Base-by-base conservation (phyloP, 2,329 filamentous ascomycete species). In the Metarhizium guizhouense region DNA sequence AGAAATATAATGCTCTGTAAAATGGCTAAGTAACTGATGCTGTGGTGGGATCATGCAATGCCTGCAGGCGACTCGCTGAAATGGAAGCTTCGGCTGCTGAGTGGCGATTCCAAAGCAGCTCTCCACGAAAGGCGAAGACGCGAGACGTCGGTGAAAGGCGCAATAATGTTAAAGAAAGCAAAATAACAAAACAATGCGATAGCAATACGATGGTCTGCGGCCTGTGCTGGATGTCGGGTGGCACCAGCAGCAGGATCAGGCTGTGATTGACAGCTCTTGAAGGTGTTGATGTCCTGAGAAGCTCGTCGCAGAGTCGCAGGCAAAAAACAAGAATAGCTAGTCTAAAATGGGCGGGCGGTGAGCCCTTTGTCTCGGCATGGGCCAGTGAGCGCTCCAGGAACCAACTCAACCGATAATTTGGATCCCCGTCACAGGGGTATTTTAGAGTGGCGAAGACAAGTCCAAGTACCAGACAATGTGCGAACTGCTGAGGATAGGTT, bases 251-350 rank as follows among this genome's bases (percentile, higher is more conserved):
- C 52, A 50, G 55, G 52, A 52, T 52, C 13, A 25, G 30, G 18
- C n/a, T 42, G 45, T 45, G 32, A 36, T 20, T 10, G 36, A 36
- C 36, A 45, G 54, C 30, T 54, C 40, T 20, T 36, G 16, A 48
- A 25, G 34, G 32, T 42, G 42, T 54, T 57, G 59, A 32, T 25
- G 48, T 47, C 56, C 47, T 42, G 40, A 50, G 45, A 56, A 56
- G 56, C 62, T 61, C 34, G 57, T 61, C 49, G 65, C 51, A 52
- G 54, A 55, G 54, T 56, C 36, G 56, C 51, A 54, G 59, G 60
- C 60, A 62, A 57, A 62, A 62, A 55, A 54, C 20, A 54, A 38
- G 25, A 56, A 42, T 20, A 36, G 58, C 43, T 58, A 54, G 54
- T 25, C 38, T 14, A 48, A 57, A 54, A 38, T 32, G 36, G 13